These are phyloP conservation scores for Chaetomiaceae sp. DNA, from an alignment of 2,329 filamentous ascomycete species.

Conservation along the genomic window DNA sequence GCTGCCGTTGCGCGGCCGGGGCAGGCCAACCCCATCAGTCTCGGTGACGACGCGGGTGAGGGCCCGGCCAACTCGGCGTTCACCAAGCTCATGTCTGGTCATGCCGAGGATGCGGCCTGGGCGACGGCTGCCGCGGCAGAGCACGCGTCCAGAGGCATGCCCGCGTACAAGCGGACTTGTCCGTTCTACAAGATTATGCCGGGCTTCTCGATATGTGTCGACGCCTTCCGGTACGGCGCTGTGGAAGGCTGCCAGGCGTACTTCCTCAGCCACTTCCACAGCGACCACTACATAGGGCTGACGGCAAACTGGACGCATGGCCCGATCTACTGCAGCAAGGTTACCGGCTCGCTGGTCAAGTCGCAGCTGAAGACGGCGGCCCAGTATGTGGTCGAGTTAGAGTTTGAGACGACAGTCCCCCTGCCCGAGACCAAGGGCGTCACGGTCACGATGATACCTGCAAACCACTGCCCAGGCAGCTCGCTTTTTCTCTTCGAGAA, in stretches of 20 bases:
- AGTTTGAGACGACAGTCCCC: constrained; percentile 75
- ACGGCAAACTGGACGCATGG: constrained; percentile 86
- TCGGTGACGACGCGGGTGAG: constrained; percentile 32
- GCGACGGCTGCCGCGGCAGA: constrained; percentile 76
- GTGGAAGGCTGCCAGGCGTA: constrained; percentile 90
- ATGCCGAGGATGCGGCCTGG: constrained; percentile 89
- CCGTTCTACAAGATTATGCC: constrained; percentile 99
- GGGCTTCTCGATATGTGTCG: constrained; percentile 85
- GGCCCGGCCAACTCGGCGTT: constrained; percentile 63
- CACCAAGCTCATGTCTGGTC: constrained; percentile 84
- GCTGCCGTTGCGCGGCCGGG: constrained; percentile 69
- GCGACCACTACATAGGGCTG: constrained; percentile 91
- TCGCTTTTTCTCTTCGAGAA: constrained; percentile 93
- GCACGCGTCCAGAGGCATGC: constrained; percentile 70
- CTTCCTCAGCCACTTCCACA: constrained; percentile 96
- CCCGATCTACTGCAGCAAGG: constrained; percentile 91
- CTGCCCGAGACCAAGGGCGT: constrained; percentile 79
- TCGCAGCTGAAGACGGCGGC: constrained; percentile 80
- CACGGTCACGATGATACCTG: constrained; percentile 86
- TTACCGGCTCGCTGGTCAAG: constrained; percentile 83
- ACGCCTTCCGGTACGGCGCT: constrained; percentile 92
- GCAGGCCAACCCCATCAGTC: constrained; percentile 70
- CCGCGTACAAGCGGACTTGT: constrained; percentile 82
- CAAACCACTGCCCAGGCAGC: constrained; percentile 94
- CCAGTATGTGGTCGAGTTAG: constrained; percentile 76